These are phyloP conservation scores for Buxus sempervirens DNA, from an alignment of 164 flowering plant species.

Conservation along the genomic window DNA sequence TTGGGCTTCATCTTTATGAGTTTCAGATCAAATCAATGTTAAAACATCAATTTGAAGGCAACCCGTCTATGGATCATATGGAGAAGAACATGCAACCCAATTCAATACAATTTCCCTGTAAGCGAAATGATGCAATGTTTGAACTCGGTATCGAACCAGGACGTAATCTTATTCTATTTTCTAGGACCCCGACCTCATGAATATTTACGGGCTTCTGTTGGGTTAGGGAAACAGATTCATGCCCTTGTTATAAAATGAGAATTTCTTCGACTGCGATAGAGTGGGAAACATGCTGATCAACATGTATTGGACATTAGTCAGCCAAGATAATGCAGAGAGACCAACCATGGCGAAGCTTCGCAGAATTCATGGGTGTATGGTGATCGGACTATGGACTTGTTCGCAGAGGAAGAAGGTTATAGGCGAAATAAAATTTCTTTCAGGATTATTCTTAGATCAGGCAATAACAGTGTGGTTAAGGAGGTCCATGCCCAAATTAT, in stretches of 20 bases:
- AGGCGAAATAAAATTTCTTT: slow-evolving; percentile 15
- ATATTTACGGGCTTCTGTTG: slow-evolving; percentile 13
- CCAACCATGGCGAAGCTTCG: slow-evolving; percentile 10
- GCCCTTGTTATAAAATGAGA: slow-evolving; percentile 14
- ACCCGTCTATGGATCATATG: no score
- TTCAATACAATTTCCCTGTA: no score
- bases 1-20: no score
- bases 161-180: no score
- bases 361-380: slow-evolving; percentile 18
- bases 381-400: slow-evolving; percentile 5
- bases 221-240: slow-evolving; percentile 17
- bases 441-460: slow-evolving; percentile 11
- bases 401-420: slow-evolving; percentile 9
- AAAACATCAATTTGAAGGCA: no score
- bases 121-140: no score
- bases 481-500: slow-evolving; percentile 23
- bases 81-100: no score
- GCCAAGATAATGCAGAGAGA: slow-evolving; percentile 11
- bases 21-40: no score
- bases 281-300: slow-evolving; percentile 17
- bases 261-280: not conserved
- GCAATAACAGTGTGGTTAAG: slow-evolving; percentile 1
- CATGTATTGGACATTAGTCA: slow-evolving; percentile 15
- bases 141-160: no score
- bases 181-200: slow-evolving; percentile 8